Evolutionary conservation across 2,329 filamentous ascomycete genomes (phyloP).

Genomic region (Epichloe uncinata): DNA sequence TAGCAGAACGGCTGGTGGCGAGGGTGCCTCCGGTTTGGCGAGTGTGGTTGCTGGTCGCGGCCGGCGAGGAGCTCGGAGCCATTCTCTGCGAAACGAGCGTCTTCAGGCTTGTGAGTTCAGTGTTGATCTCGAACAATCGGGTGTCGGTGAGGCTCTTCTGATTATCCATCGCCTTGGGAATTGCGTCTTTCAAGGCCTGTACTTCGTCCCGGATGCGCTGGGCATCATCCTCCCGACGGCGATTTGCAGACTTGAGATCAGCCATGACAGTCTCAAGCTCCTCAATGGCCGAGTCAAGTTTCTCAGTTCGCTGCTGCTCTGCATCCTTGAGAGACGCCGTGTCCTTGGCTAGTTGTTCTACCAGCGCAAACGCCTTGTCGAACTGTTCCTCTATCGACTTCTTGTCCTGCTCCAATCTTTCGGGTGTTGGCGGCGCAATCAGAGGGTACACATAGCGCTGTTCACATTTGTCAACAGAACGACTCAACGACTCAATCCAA

Average conservation of each 20-base stretch:
- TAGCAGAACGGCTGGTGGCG: background rate
- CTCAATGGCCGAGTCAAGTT: constrained; percentile 64
- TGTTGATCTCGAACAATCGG: constrained; percentile 70
- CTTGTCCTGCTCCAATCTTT: constrained; percentile 90
- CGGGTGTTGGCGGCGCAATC: constrained; percentile 84
- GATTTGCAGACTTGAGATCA: constrained; percentile 69
- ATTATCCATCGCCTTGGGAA: constrained; percentile 78
- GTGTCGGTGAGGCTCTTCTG: constrained; percentile 76
- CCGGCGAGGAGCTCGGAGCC: constrained; percentile 23
- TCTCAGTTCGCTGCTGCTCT: constrained; percentile 71
- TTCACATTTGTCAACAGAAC: background rate
- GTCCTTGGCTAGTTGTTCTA: constrained; percentile 86
- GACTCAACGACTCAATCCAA: background rate
- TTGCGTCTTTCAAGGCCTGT: constrained; percentile 63
- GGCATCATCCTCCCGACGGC: constrained; percentile 75
- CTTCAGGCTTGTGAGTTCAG: constrained; percentile 85
- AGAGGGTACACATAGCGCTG: constrained; percentile 85
- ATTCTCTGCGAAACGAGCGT: constrained; percentile 60
- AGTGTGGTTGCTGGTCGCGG: constrained; percentile 10
- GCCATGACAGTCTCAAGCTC: constrained; percentile 75
- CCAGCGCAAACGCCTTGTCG: constrained; percentile 75
- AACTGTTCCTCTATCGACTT: constrained; percentile 86
- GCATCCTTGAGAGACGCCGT: constrained; percentile 78
- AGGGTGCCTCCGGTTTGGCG: constrained; percentile 1
- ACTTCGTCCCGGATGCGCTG: constrained; percentile 80